phyloP scores from a whole-genome alignment of 2,329 filamentous ascomycete species.

The Lasiodiplodia theobromae region DNA sequence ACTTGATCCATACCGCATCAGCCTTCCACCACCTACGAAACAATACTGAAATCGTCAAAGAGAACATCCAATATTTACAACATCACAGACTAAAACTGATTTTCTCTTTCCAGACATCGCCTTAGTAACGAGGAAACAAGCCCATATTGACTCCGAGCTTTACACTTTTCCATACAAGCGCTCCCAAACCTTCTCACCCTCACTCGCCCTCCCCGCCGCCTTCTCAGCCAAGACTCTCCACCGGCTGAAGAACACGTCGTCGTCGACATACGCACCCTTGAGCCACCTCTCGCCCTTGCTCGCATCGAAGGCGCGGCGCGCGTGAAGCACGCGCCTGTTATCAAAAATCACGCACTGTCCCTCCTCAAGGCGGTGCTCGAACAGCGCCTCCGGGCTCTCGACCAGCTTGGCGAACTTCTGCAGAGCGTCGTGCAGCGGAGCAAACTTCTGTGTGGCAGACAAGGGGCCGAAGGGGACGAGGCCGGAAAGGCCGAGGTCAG shows the following conservation, averaged over 20 bases:
- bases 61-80: not conserved
- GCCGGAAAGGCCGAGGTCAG: slow-evolving; percentile 3
- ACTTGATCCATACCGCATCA: not conserved
- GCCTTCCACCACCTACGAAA: not conserved
- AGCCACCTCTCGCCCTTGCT: slow-evolving; percentile 76
- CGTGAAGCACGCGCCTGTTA: slow-evolving; percentile 85
- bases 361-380: slow-evolving; percentile 74
- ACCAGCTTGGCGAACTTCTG: slow-evolving; percentile 66
- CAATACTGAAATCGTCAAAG: not conserved
- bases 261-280: slow-evolving; percentile 82
- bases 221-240: slow-evolving; percentile 21
- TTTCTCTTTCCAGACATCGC: no score
- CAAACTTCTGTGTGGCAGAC: not conserved
- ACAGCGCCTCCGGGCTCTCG: slow-evolving; percentile 65
- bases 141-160: not conserved
- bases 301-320: slow-evolving; percentile 75
- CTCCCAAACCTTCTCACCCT: not conserved
- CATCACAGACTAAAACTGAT: not conserved
- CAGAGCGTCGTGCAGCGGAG: slow-evolving; percentile 40
- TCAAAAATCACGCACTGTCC: slow-evolving; percentile 96
- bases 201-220: slow-evolving; percentile 5
- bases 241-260: slow-evolving; percentile 63
- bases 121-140: not conserved
- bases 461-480: slow-evolving; percentile 2
- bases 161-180: not conserved